A percentile compares a stretch with the other conserved stretches of the same genome.
phyloP scores from a whole-genome alignment of 202 grass and related monocot genomes.

The Zoysia matrella region DNA sequence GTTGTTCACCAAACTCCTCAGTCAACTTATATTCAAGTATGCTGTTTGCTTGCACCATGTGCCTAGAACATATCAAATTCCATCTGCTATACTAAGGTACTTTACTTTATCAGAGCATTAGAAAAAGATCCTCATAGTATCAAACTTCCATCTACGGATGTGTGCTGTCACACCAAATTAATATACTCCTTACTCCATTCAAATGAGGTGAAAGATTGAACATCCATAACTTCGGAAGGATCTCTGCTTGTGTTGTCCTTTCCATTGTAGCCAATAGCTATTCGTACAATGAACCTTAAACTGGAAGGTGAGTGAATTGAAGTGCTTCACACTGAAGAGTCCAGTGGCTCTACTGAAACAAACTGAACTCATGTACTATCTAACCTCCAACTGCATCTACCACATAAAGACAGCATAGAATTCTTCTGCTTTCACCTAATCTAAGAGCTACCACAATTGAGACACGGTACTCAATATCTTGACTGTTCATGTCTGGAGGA shows the following conservation, averaged over 20 bases:
- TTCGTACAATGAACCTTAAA: background rate
- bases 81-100: too few relatives aligned
- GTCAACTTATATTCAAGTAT: constrained; percentile 35
- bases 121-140: background rate
- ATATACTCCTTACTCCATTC: too few relatives aligned
- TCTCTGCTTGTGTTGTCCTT: background rate
- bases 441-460: constrained; percentile 34
- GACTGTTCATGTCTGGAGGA: constrained; percentile 4
- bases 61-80: constrained; percentile 33
- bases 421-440: constrained; percentile 10
- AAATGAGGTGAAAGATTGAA: background rate
- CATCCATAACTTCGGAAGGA: background rate
- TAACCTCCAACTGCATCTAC: background rate
- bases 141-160: constrained; percentile 13
- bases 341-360: background rate
- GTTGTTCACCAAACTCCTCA: constrained; percentile 17
- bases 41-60: constrained; percentile 16
- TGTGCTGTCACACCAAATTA: background rate
- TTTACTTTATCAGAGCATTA: too few relatives aligned
- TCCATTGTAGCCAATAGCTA: background rate
- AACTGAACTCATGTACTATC: background rate
- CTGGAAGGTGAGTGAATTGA: background rate
- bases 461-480: constrained; percentile 12
- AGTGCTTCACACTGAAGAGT: background rate
- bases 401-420: background rate